Base-by-base conservation (phyloP, 345 rosid genomes). In the Salix brachista region DNA sequence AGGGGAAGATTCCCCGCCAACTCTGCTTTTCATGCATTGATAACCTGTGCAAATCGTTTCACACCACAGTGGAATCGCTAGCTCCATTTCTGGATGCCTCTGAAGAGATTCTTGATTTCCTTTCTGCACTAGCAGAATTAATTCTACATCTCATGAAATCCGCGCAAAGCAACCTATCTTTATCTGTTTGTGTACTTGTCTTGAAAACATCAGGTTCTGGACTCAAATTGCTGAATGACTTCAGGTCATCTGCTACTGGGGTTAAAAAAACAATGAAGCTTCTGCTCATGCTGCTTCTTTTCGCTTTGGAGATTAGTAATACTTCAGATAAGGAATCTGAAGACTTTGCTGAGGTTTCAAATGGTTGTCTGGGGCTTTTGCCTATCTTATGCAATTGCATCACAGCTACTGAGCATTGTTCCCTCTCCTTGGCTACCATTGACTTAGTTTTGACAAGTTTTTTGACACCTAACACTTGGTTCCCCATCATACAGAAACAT, bases 391-490 rank as follows among this genome's bases (percentile, higher is more conserved):
- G 98, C 88, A 84, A 87, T 75, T 89, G 89, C 76, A 82, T 91
- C 74, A 81, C 74, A 70, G 81, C 83, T 67, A 76, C 83, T 8
- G 92, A 93, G 78, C 89, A 85, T 78, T 77, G 71, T 83, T 76
- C 89, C 74, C 86, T 90, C 82, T 84, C 94, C 81, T 83, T 93
- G 79, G 85, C 96, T 70, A 74, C 86, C 42, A 62, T 84, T 77
- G 97, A 96, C 83, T 75, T 88, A 71, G 82, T 90, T 79, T 77
- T 93, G 52, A 82, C 89, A 86, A 70, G 76, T 39, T 85, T 89
- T 78, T 75, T 92, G 89, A 84, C 89, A n/a, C 94, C 99, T 6
- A 78, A 79, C 75, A 89, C 94, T 60, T 93, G 99, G 98, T 88
- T 93, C 80, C 94, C 99, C 23, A 82, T 94, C 77, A 81, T 94